A percentile compares a stretch with the other conserved stretches of the same genome.
These are phyloP conservation scores for Fraxinus baroniana DNA, from an alignment of 305 asterid genomes.

Conservation along the genomic window DNA sequence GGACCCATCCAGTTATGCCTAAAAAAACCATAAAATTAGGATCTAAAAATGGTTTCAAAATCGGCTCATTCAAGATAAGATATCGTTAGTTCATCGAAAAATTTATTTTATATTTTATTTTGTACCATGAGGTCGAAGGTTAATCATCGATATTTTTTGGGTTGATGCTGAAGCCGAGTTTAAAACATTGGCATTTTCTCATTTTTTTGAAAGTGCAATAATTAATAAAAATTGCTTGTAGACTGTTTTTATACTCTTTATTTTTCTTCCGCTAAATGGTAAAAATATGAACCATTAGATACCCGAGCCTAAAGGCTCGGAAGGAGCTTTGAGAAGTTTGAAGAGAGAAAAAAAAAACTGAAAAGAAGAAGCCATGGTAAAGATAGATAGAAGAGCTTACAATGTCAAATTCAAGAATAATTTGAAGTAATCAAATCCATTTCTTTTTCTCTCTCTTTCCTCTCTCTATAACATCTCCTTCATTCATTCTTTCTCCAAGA, in stretches of 20 bases:
- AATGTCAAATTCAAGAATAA: conserved; percentile 6
- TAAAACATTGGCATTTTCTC: not conserved
- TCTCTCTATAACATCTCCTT: conserved; percentile 39
- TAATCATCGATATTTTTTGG: not conserved
- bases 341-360: not conserved
- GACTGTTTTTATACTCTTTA: not conserved
- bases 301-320: conserved; percentile 58
- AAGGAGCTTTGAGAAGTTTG: conserved; percentile 35
- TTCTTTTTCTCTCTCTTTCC: conserved; percentile 28
- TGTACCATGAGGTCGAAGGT: not conserved
- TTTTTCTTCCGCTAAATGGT: conserved; percentile 4
- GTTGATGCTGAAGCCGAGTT: not conserved
- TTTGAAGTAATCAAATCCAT: conserved; percentile 21
- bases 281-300: conserved; percentile 32
- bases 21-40: not conserved
- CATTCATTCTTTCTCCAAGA: conserved; percentile 30
- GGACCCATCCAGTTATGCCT: not conserved
- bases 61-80: not conserved
- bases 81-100: not conserved
- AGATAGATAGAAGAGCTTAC: conserved; percentile 12
- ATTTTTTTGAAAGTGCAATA: not conserved
- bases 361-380: conserved; percentile 24
- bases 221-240: not conserved
- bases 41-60: not conserved
- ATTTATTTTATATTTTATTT: not conserved